Evolutionary conservation across 1,139 yeast species (phyloP).

Genomic region (Geotrichum histeridarum): DNA sequence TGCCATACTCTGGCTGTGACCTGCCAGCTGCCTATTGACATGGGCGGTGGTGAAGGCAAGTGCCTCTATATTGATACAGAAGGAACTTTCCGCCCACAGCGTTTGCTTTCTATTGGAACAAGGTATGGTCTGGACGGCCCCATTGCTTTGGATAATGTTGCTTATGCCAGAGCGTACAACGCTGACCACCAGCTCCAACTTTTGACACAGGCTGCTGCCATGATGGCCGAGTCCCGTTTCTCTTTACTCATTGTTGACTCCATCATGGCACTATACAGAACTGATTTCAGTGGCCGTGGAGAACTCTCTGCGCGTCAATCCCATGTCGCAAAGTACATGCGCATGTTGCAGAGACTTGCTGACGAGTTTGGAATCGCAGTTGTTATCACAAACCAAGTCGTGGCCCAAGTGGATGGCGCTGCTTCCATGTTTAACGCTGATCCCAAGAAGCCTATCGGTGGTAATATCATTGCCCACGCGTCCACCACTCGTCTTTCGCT

Average conservation of each 20-base stretch:
- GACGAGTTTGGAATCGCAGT: conserved; percentile 98
- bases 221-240: conserved; percentile 89
- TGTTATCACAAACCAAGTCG: conserved; percentile 96
- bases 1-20: conserved; percentile 97
- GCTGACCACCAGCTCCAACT: conserved; percentile 93
- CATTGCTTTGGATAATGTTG: conserved; percentile 92
- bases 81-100: conserved; percentile 90
- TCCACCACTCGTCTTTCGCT: conserved; percentile 88
- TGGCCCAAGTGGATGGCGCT: conserved; percentile 94
- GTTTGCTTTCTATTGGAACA: conserved; percentile 84
- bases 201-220: conserved; percentile 82
- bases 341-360: conserved; percentile 85
- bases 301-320: conserved; percentile 92
- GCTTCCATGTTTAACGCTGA: conserved; percentile 82
- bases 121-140: conserved; percentile 91
- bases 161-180: conserved; percentile 94
- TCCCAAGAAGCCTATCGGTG: conserved; percentile 99
- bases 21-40: conserved; percentile 91
- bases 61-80: conserved; percentile 95
- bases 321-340: conserved; percentile 89
- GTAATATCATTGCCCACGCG: conserved; percentile 94
- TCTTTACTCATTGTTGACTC: conserved; percentile 85
- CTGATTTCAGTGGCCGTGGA: conserved; percentile 94
- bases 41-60: conserved; percentile 99
- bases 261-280: conserved; percentile 91